A percentile compares a stretch with the other conserved stretches of the same genome.
These are phyloP conservation scores for Coemansia sp. DNA, from an alignment of 192 early-diverging fungal genomes.

Conservation along the genomic window DNA sequence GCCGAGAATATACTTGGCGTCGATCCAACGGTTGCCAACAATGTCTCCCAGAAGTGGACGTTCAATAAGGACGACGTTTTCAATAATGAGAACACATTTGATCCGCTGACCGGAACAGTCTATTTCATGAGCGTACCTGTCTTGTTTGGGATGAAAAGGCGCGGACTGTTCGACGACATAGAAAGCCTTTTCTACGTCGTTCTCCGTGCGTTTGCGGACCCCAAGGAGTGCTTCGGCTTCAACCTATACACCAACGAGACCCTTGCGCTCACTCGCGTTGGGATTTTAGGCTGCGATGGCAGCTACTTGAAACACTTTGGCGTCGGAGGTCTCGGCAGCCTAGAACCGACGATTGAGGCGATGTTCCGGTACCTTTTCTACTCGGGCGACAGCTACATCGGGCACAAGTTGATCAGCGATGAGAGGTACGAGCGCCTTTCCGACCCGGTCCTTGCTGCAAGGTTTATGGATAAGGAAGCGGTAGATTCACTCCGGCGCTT, in stretches of 20 bases:
- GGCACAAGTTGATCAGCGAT: neutral
- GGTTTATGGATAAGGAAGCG: neutral
- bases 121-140: neutral
- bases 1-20: neutral
- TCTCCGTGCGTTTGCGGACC: neutral
- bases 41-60: neutral
- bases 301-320: neutral
- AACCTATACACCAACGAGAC: neutral
- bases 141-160: neutral
- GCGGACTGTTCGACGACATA: neutral
- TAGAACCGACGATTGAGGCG: neutral
- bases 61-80: neutral
- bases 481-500: neutral
- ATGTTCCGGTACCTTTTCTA: neutral
- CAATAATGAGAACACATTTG: neutral
- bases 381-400: neutral
- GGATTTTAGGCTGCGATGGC: neutral
- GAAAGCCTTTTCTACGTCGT: neutral
- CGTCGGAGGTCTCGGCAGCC: neutral
- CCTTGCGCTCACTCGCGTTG: conserved; percentile 1
- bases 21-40: neutral
- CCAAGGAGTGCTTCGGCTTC: neutral
- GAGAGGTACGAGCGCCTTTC: neutral
- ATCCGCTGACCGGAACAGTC: neutral
- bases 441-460: neutral